Base-by-base conservation (phyloP, 345 rosid genomes). In the Durio zibethinus region DNA sequence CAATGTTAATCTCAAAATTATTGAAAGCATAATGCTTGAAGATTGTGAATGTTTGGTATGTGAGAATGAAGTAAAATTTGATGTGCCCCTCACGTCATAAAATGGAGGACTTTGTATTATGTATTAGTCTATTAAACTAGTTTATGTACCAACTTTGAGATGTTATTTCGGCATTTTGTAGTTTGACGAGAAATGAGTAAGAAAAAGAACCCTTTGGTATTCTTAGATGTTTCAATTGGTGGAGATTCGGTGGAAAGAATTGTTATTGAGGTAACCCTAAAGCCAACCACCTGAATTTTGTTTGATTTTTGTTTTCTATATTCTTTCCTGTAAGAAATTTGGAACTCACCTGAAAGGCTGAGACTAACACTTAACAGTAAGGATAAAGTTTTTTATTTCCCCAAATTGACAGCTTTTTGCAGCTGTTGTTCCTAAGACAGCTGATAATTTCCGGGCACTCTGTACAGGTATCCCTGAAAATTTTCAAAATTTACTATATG, bases 381-480 rank as follows among this genome's bases (percentile, higher is more conserved):
- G 11, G 64, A 60, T 54, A 48, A 21, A 18, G 59, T 31, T 45
- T 43, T 47, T 45, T 60, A 18, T 72, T 20, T 70, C 38, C 78
- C 56, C 54, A 42, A 73, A 69, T 82, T 76, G 59, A 78, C 87
- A 94, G 99, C 99, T 94, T 84, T 94, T 90, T 84, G 92, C 96
- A 10, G 85, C 90, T 89, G 83, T 86, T 83, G 98, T 90, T 81
- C 99, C 98, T 25, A 92, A 83, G 90, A 92, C 99, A 21, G 95
- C 96, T 0, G 98, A 97, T 77, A 97, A 97, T 85, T 97, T 97
- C 56, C 93, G 97, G 68, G 92, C 95, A 74, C 97, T 97, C 59
- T 97, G 97, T 80, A 91, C 97, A 83, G 99, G 99, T 94, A 88
- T 56, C 45, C 40, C 77, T 75, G 6, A 45, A 60, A 50, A 65